These are phyloP conservation scores for Angomonas ambiguus DNA, from an alignment of 208 protist species.

Conservation along the genomic window DNA sequence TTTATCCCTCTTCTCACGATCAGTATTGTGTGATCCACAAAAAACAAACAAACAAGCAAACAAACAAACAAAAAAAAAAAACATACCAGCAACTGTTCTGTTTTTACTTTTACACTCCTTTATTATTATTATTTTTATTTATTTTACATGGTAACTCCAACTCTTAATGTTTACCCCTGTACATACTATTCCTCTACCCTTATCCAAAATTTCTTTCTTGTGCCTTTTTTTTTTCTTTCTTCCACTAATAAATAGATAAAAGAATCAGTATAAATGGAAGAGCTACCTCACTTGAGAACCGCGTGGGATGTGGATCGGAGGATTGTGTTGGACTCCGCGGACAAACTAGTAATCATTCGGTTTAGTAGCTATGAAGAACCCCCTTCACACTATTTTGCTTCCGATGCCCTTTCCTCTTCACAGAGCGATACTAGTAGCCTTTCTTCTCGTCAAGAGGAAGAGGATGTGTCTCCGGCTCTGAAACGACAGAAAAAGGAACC, in stretches of 20 bases:
- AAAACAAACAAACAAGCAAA: not conserved
- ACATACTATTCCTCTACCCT: too few species aligned
- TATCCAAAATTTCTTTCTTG: constrained; percentile 4
- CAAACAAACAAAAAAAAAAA: not conserved
- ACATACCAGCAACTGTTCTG: not conserved
- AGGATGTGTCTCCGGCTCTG: too few species aligned
- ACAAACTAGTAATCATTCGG: constrained; percentile 73
- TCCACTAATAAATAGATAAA: not conserved
- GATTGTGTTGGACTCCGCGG: constrained; percentile 76
- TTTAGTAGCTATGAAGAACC: constrained; percentile 52
- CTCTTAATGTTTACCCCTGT: too few species aligned
- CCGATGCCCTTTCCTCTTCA: too few species aligned
- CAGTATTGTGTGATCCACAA: not conserved
- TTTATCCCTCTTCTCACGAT: not conserved
- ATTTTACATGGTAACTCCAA: too few species aligned
- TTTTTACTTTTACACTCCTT: constrained; percentile 9
- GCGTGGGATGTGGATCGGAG: constrained; percentile 85
- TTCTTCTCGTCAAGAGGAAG: too few species aligned
- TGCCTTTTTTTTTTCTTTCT: constrained; percentile 10
- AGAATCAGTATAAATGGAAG: constrained; percentile 7
- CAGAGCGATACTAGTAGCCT: too few species aligned
- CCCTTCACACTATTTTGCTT: not conserved
- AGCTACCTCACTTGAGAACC: constrained; percentile 43
- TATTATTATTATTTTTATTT: constrained; percentile 9
- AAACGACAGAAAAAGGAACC: not conserved